Conservation (phyloP, 2,329 filamentous ascomycete species). For the Clathrospora elynae region DNA sequence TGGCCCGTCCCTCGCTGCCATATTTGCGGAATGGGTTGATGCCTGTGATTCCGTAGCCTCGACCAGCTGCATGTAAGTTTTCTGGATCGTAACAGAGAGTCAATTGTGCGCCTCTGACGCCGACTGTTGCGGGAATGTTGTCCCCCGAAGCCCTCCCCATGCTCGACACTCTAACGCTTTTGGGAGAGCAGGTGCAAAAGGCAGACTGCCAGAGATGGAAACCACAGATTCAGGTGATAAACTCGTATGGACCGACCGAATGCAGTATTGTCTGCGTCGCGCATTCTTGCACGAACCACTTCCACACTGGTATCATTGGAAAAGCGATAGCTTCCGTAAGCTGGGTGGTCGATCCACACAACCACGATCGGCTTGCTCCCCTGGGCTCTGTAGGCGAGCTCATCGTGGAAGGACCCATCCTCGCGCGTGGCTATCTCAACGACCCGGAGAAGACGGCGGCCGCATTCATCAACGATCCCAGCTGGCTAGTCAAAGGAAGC, state of each 20-base stretch:
- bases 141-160: not conserved
- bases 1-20: too few relatives aligned
- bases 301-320: not conserved
- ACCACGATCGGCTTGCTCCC: slow-evolving; percentile 13
- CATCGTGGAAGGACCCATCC: slow-evolving; percentile 23
- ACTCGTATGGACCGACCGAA: slow-evolving; percentile 1
- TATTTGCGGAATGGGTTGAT: too few relatives aligned
- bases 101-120: not conserved
- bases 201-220: not conserved
- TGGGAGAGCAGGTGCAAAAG: not conserved
- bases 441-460: slow-evolving; percentile 22
- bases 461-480: not conserved
- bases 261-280: not conserved
- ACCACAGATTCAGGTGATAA: not conserved
- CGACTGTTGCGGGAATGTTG: not conserved
- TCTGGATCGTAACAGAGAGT: too few relatives aligned
- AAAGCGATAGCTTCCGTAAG: not conserved
- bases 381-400: slow-evolving; percentile 28
- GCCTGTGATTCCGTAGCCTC: too few relatives aligned
- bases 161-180: not conserved
- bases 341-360: not conserved
- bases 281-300: not conserved
- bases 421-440: slow-evolving; percentile 13
- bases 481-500: not conserved
- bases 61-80: too few relatives aligned